Evolutionary conservation across 495 filamentous ascomycete species (phyloP).

Genomic region (Darksidea phi): DNA sequence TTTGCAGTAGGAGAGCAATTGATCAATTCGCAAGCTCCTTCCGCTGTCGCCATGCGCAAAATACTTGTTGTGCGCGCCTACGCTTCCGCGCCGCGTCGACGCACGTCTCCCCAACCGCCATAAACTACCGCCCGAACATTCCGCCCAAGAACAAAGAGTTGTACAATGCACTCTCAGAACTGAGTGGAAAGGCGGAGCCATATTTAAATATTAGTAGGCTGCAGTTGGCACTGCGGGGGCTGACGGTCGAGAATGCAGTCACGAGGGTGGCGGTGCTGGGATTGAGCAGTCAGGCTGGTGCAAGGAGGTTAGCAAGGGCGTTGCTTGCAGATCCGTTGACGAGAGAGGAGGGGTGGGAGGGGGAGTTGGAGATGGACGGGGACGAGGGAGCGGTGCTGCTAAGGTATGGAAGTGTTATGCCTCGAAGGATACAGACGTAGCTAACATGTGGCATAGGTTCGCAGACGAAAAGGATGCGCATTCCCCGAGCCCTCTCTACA

Average conservation of each 20-base stretch:
- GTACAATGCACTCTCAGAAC: constrained; percentile 58
- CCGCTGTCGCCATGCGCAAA: constrained; percentile 1
- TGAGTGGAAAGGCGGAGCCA: constrained; percentile 61
- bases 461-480: constrained; percentile 48
- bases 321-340: constrained; percentile 77
- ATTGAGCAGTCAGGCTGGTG: constrained; percentile 48
- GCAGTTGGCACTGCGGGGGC: constrained; percentile 73
- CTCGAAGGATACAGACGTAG: not conserved
- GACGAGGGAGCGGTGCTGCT: constrained; percentile 57
- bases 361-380: constrained; percentile 51
- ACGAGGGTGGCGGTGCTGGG: constrained; percentile 70
- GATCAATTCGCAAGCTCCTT: not conserved
- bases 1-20: constrained; percentile 11
- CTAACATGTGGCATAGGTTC: constrained; percentile 47
- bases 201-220: constrained; percentile 74
- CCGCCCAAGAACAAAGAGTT: constrained; percentile 48
- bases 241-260: constrained; percentile 64
- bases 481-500: constrained; percentile 51
- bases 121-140: constrained; percentile 41
- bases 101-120: constrained; percentile 41
- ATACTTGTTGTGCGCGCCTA: constrained; percentile 23
- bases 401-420: constrained; percentile 21
- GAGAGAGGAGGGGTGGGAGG: constrained; percentile 67
- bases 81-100: constrained; percentile 42
- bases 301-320: constrained; percentile 63